A percentile compares a stretch with the other conserved stretches of the same genome.
These are phyloP conservation scores for Globisporangium radiosum DNA, from an alignment of 352 stramenopile genomes.

Conservation along the genomic window DNA sequence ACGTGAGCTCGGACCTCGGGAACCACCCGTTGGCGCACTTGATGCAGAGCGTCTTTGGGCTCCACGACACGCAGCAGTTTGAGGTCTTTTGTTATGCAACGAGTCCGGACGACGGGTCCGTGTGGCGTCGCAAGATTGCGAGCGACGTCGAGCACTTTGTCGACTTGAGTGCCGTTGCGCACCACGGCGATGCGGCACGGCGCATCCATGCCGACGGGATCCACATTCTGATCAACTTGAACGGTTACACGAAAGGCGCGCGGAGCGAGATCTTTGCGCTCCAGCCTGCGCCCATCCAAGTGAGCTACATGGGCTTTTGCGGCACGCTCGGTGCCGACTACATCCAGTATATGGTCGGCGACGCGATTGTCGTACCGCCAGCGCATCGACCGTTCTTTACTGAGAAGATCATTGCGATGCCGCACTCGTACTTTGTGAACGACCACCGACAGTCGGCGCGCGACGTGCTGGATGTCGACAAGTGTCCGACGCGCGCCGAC, in stretches of 20 bases:
- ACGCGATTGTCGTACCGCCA: slow-evolving; percentile 68
- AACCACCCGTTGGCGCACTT: slow-evolving; percentile 91
- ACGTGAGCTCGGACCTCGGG: slow-evolving; percentile 88
- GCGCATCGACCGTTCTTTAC: slow-evolving; percentile 69
- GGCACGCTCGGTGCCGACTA: slow-evolving; percentile 89
- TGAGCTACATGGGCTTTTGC: slow-evolving; percentile 89
- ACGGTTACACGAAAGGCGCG: slow-evolving; percentile 91
- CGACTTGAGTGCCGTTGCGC: slow-evolving; percentile 61
- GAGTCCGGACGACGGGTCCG: slow-evolving; percentile 65
- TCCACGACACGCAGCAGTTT: slow-evolving; percentile 84
- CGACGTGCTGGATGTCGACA: slow-evolving; percentile 74
- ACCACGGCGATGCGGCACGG: slow-evolving; percentile 60
- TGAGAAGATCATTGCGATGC: slow-evolving; percentile 90
- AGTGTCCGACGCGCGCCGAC: slow-evolving; percentile 67
- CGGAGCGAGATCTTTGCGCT: slow-evolving; percentile 93
- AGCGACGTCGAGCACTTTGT: slow-evolving; percentile 85
- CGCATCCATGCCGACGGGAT: slow-evolving; percentile 83
- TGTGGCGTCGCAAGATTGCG: slow-evolving; percentile 79
- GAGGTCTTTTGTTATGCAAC: slow-evolving; percentile 90
- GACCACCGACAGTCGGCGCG: slow-evolving; percentile 86
- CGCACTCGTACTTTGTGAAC: slow-evolving; percentile 91
- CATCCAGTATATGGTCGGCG: slow-evolving; percentile 91
- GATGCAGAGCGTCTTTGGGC: slow-evolving; percentile 88
- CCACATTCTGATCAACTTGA: slow-evolving; percentile 90
- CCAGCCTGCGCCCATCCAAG: slow-evolving; percentile 82